Evolutionary conservation across 1,284 basidiomycete species (phyloP), one percentile per base, ranked within the genome.

Genomic region (Trichosporon ovoides): DNA sequence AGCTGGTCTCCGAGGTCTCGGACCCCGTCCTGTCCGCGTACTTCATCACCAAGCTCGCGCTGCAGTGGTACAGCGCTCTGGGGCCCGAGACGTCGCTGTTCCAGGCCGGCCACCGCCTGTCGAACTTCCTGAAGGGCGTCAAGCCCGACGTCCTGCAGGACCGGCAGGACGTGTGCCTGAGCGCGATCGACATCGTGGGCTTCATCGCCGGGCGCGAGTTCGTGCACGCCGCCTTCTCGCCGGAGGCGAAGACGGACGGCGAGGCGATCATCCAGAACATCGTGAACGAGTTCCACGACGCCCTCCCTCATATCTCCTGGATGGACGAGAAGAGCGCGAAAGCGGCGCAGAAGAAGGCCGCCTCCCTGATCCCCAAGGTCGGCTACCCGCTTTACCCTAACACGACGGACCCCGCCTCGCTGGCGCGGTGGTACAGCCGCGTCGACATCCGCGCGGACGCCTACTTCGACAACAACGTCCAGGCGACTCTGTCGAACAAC

Each of bases 71-170:
- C 1, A 80, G 83, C 1, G 82, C 85, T 60, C 81, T 97, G 11
- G 87, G 91, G 4, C 81, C 81, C 58, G 81, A 83, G 28, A 90
- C 89, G 0, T 83, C 86, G 60, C 82, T 89, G 33, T 87, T 89
- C 84, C 82, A 86, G 74, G 85, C 87, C 11, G 81, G 85, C 55
- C 81, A 87, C 14, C 79, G 81, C 31, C 80, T 96, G 48, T 77
- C 84, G 43, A 89, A 92, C 73, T 78, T 82, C 34, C 78, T 96
- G 46, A 83, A 82, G 40, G 95, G 95, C 3, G 84, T 96, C 68
- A 91, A 91, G 77, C 87, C 87, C 63, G 95, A 93, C 38, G 88
- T 87, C 2, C 81, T 88, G 38, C 87, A 88, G 57, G 88, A 95
- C 68, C 83, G 95, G 33, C 83, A 84, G 34, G 88, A 93, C 67